These are phyloP conservation scores for Lyophyllum semitale DNA, from an alignment of 768 basidiomycete species.

Conservation along the genomic window DNA sequence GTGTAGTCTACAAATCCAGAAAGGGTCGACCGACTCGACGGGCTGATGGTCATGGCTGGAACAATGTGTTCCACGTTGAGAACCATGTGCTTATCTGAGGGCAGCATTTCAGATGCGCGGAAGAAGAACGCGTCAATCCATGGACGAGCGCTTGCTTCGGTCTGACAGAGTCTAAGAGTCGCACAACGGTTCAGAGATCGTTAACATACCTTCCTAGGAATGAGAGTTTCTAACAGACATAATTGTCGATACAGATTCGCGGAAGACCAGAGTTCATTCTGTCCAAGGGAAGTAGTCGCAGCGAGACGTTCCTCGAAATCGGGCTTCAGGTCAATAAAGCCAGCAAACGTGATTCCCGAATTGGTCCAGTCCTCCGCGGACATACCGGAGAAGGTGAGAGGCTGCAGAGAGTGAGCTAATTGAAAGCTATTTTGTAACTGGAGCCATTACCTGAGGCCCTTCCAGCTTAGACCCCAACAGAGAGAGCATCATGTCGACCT, in stretches of 20 bases:
- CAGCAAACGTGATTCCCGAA: not conserved
- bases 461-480: not conserved
- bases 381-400: not conserved
- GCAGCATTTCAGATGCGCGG: conserved; percentile 5
- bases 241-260: not conserved
- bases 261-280: not conserved
- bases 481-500: not conserved
- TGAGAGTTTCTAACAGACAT: not conserved
- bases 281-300: not conserved
- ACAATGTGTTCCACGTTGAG: conserved; percentile 18
- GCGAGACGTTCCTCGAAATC: not conserved
- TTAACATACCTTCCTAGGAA: not conserved
- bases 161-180: not conserved
- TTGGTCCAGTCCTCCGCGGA: not conserved
- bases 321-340: not conserved
- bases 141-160: conserved; percentile 4
- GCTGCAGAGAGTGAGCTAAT: not conserved
- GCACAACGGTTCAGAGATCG: not conserved
- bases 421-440: not conserved
- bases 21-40: conserved; percentile 10
- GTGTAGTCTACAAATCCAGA: conserved; percentile 16
- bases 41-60: conserved; percentile 9
- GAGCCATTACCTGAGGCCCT: not conserved
- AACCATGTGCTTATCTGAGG: conserved; percentile 7
- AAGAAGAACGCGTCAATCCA: conserved; percentile 21